Evolutionary conservation across 331 rosid genomes (phyloP), one percentile per base, ranked within the genome.

Genomic region (Malus hybrid): DNA sequence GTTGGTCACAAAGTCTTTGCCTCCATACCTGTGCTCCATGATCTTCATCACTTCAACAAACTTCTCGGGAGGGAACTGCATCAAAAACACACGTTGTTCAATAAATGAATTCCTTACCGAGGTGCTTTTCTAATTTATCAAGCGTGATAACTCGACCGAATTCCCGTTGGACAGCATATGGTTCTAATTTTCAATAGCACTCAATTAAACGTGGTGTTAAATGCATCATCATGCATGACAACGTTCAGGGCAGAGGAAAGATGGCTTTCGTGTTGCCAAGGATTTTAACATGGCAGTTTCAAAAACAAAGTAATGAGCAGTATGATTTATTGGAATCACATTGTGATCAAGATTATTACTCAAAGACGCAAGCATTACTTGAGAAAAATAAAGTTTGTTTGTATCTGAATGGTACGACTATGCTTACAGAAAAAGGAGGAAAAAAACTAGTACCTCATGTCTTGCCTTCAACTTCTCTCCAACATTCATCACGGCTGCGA

Each of bases 21-120:
- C 97, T 68, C 99, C 99, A 75, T 95, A 95, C 78, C 97, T 82
- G 76, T 90, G 97, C 83, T 95, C 99, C 98, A 92, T 92, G 66
- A 95, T 81, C 93, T 95, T 85, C 93, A 95, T 73, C 63, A 86
- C 88, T 81, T 90, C 97, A 26, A 93, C 81, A 73, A 95, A 92
- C 81, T 89, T 87, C 87, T 87, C 96, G 0, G 99, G 97, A 16
- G 77, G 75, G 58, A 90, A 77, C 99, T 95, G 94, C 86, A 84
- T 60, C 9, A 77, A 73, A 46, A 34, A 50, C 22, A 20, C 55
- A 60, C 29, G 52, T 55, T 32, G 57, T 56, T 56, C 63, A 66
- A 84, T 76, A 82, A 78, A 71, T 70, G 34, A 8, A 48, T 26
- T 70, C 55, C 75, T 30, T 53, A 22, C 30, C 75, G 24, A 0